A percentile compares a stretch with the other conserved stretches of the same genome.
phyloP scores from a whole-genome alignment of 140 eudicot species.

The Anethum foeniculum region DNA sequence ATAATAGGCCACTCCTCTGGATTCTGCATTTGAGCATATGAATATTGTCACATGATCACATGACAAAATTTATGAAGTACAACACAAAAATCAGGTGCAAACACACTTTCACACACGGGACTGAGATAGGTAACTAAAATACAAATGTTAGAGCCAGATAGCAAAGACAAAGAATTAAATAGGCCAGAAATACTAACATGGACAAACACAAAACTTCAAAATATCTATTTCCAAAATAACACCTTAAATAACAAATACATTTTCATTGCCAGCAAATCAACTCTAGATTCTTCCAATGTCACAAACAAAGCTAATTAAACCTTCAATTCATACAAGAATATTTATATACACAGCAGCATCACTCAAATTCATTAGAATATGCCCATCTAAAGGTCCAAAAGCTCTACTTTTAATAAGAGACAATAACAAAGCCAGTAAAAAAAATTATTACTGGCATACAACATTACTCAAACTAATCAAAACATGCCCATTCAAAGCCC shows the following conservation, averaged over 20 bases:
- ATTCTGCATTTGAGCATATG: conserved; percentile 37
- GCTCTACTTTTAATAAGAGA: neutral
- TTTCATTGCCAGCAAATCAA: neutral
- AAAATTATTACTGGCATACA: neutral
- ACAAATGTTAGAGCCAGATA: neutral
- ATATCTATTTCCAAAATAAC: neutral
- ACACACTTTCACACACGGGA: neutral
- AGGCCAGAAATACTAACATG: neutral
- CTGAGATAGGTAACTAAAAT: neutral
- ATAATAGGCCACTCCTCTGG: conserved; percentile 89
- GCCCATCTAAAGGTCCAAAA: neutral
- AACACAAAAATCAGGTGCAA: neutral
- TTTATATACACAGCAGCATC: neutral
- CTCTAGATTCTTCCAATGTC: neutral
- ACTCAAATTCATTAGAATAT: neutral
- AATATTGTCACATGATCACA: neutral
- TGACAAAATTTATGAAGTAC: neutral
- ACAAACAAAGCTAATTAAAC: neutral
- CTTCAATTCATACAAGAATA: neutral
- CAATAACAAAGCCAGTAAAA: neutral
- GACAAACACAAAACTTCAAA: conserved; percentile 4
- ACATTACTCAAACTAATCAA: neutral
- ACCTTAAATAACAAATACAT: neutral
- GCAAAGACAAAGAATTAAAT: neutral
- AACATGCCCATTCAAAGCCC: neutral